Evolutionary conservation across 306 rosid genomes (phyloP).

Genomic region (Cotoneaster glaucophyllus): DNA sequence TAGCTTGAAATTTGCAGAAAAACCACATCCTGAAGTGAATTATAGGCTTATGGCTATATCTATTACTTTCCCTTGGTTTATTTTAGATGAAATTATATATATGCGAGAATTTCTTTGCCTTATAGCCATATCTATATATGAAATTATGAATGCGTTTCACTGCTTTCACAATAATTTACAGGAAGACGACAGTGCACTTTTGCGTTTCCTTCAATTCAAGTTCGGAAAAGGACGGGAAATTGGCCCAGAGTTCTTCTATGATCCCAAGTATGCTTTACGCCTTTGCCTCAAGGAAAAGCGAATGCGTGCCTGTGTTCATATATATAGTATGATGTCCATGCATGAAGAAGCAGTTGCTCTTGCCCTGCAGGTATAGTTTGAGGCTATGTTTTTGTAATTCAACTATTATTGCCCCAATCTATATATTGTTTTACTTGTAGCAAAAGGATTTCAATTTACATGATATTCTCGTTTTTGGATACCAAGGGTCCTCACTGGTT

Average conservation of each 20-base stretch:
- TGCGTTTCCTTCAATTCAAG: constrained; percentile 86
- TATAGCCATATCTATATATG: background rate
- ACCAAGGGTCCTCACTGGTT: background rate
- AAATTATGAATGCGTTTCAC: background rate
- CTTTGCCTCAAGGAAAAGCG: constrained; percentile 96
- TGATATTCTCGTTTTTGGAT: background rate
- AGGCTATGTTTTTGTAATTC: constrained; percentile 18
- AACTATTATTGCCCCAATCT: background rate
- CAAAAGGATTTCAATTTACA: background rate
- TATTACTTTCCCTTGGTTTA: background rate
- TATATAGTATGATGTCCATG: constrained; percentile 99
- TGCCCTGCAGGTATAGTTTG: constrained; percentile 70
- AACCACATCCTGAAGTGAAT: background rate
- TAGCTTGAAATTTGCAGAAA: background rate
- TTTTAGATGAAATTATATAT: background rate
- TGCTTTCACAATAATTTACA: constrained; percentile 21
- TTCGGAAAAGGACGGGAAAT: constrained; percentile 86
- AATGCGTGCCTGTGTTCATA: constrained; percentile 99
- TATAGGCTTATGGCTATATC: background rate
- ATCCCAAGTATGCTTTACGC: constrained; percentile 96
- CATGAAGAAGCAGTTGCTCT: constrained; percentile 99
- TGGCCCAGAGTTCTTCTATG: constrained; percentile 94
- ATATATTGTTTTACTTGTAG: background rate
- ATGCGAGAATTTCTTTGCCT: background rate
- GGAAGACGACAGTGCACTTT: constrained; percentile 92